phyloP scores from a whole-genome alignment of 2,329 filamentous ascomycete genomes.

The Saccharata proteae region DNA sequence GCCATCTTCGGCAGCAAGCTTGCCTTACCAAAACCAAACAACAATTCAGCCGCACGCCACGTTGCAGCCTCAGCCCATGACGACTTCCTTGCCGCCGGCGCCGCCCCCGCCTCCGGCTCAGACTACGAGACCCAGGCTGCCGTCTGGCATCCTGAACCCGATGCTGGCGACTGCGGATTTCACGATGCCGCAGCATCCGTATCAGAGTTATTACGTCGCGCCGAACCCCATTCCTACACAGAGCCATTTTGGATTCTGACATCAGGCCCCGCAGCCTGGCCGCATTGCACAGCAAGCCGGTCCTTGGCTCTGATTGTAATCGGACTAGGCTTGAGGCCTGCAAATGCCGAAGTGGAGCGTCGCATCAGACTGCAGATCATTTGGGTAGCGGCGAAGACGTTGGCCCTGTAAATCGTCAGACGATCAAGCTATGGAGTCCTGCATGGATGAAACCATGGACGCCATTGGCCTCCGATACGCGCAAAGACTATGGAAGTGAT shows the following conservation, averaged over 20 bases:
- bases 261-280: no score
- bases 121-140: constrained; percentile 20
- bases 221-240: constrained; percentile 39
- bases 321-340: no score
- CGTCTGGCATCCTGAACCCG: constrained; percentile 53
- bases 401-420: no score
- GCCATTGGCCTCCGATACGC: no score
- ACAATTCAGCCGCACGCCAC: background rate
- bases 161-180: constrained; percentile 63
- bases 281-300: no score
- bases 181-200: constrained; percentile 65
- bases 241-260: constrained; percentile 8
- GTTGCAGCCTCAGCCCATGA: constrained; percentile 7
- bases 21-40: constrained; percentile 5
- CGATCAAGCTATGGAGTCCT: no score
- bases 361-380: no score
- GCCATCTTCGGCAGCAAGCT: background rate
- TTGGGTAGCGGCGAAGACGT: no score
- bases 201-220: constrained; percentile 68
- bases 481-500: no score
- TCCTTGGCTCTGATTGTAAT: no score
- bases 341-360: no score
- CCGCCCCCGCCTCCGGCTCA: constrained; percentile 8
- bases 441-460: no score
- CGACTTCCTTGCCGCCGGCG: constrained; percentile 3